phyloP scores from a whole-genome alignment of 2,329 filamentous ascomycete species.

The Neurospora sp. region DNA sequence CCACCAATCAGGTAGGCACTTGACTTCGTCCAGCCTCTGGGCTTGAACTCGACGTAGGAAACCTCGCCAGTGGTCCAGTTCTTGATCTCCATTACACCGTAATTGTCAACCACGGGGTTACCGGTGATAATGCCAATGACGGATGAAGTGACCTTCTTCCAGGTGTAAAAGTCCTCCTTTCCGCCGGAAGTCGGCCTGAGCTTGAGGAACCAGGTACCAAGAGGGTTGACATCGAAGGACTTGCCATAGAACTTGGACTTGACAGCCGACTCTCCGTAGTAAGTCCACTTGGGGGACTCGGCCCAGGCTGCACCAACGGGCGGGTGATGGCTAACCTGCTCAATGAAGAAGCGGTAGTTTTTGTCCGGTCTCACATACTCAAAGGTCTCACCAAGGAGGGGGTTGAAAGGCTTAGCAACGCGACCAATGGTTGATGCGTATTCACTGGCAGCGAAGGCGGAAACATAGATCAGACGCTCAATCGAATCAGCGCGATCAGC shows the following conservation, averaged over 20 bases:
- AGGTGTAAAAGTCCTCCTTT: slow-evolving; percentile 84
- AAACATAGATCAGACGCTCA: slow-evolving; percentile 88
- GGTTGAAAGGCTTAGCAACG: slow-evolving; percentile 97
- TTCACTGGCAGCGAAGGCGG: slow-evolving; percentile 90
- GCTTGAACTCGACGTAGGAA: slow-evolving; percentile 86
- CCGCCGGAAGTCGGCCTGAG: slow-evolving; percentile 67
- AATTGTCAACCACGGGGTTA: slow-evolving; percentile 94
- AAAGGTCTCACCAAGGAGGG: slow-evolving; percentile 89
- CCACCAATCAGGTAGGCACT: slow-evolving; percentile 84
- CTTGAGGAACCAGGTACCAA: slow-evolving; percentile 93
- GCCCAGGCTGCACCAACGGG: slow-evolving; percentile 89
- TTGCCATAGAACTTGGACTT: slow-evolving; percentile 97
- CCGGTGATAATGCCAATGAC: slow-evolving; percentile 98
- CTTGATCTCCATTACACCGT: slow-evolving; percentile 92
- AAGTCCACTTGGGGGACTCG: slow-evolving; percentile 89
- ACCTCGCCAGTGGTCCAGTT: slow-evolving; percentile 94
- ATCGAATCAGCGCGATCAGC: slow-evolving; percentile 78
- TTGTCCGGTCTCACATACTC: slow-evolving; percentile 95
- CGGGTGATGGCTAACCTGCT: slow-evolving; percentile 96
- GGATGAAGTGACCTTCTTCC: slow-evolving; percentile 97
- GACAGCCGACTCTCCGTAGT: slow-evolving; percentile 91
- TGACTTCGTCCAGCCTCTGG: slow-evolving; percentile 88
- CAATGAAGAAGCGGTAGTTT: slow-evolving; percentile 95
- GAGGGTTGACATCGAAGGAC: slow-evolving; percentile 91
- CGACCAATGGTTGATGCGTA: slow-evolving; percentile 95